phyloP scores from a whole-genome alignment of 208 protist genomes.

The Leishmania tarentolae region DNA sequence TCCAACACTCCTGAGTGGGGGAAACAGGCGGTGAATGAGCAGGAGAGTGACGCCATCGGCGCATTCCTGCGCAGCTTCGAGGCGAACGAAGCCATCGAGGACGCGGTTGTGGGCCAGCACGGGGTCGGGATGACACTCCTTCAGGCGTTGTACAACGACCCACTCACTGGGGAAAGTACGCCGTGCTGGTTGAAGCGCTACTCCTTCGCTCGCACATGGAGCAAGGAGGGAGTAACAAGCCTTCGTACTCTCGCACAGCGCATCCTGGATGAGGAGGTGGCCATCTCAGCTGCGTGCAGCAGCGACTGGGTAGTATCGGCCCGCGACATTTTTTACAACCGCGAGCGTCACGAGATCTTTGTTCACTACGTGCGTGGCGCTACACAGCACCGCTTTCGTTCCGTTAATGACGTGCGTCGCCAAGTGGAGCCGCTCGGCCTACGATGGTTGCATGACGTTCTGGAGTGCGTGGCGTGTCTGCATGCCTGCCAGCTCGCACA shows the following conservation, averaged over 20 bases:
- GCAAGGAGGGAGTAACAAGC: background rate
- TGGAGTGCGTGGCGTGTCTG: constrained; percentile 66
- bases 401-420: constrained; percentile 55
- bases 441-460: constrained; percentile 65
- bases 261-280: constrained; percentile 53
- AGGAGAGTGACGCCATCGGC: constrained; percentile 10
- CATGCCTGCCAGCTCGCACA: constrained; percentile 65
- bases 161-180: constrained; percentile 52
- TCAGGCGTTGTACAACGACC: constrained; percentile 55
- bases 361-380: constrained; percentile 66
- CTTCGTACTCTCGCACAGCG: constrained; percentile 19
- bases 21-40: background rate
- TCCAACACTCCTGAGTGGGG: constrained; percentile 15
- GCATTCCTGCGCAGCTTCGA: constrained; percentile 33
- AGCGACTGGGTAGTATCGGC: constrained; percentile 43
- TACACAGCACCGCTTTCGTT: constrained; percentile 73
- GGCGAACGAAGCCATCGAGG: constrained; percentile 15
- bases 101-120: constrained; percentile 22
- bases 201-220: constrained; percentile 32
- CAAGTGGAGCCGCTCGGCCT: constrained; percentile 54
- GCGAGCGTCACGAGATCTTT: constrained; percentile 46
- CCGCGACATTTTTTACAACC: constrained; percentile 64
- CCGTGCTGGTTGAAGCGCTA: constrained; percentile 76
- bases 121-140: constrained; percentile 40
- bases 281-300: constrained; percentile 37